Evolutionary conservation across 805 yeast genomes (phyloP).

Genomic region (Wickerhamiella azymoides): DNA sequence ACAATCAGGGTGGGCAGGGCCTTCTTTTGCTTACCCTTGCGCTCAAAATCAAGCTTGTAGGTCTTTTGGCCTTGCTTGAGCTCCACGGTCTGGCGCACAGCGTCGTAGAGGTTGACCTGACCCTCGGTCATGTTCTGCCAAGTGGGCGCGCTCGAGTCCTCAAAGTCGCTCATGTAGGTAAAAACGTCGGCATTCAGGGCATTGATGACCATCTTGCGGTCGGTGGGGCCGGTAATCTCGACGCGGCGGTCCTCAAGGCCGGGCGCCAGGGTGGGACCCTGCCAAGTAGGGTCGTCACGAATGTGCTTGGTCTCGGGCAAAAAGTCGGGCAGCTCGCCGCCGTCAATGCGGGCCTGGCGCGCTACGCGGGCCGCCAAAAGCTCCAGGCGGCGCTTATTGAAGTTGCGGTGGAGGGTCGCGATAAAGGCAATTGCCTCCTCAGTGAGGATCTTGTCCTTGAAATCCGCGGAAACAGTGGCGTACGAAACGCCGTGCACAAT

Average conservation of each 20-base stretch:
- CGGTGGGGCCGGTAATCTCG: slow-evolving; percentile 67
- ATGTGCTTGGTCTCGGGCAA: slow-evolving; percentile 49
- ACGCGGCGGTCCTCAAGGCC: slow-evolving; percentile 60
- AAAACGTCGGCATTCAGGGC: slow-evolving; percentile 57
- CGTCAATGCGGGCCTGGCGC: slow-evolving; percentile 43
- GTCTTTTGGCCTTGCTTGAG: slow-evolving; percentile 27
- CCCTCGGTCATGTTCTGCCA: slow-evolving; percentile 57
- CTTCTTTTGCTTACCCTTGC: slow-evolving; percentile 25
- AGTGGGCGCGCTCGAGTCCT: slow-evolving; percentile 59
- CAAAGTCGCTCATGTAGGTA: slow-evolving; percentile 66
- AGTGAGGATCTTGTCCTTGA: slow-evolving; percentile 41
- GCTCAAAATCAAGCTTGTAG: slow-evolving; percentile 40
- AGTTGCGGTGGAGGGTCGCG: slow-evolving; percentile 52
- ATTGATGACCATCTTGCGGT: slow-evolving; percentile 61
- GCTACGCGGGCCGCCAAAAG: slow-evolving; percentile 42
- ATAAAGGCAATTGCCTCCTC: slow-evolving; percentile 51
- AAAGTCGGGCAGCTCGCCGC: slow-evolving; percentile 54
- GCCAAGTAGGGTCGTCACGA: slow-evolving; percentile 56
- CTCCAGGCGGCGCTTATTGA: slow-evolving; percentile 41
- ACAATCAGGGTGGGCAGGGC: slow-evolving; percentile 41
- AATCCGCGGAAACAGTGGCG: slow-evolving; percentile 37
- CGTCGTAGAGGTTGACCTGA: slow-evolving; percentile 57
- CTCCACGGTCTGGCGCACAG: slow-evolving; percentile 42
- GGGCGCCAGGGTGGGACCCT: slow-evolving; percentile 54
- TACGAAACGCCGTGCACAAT: slow-evolving; percentile 38